Base-by-base conservation (phyloP, 805 yeast species). In the Starmerella gropengiesseri region DNA sequence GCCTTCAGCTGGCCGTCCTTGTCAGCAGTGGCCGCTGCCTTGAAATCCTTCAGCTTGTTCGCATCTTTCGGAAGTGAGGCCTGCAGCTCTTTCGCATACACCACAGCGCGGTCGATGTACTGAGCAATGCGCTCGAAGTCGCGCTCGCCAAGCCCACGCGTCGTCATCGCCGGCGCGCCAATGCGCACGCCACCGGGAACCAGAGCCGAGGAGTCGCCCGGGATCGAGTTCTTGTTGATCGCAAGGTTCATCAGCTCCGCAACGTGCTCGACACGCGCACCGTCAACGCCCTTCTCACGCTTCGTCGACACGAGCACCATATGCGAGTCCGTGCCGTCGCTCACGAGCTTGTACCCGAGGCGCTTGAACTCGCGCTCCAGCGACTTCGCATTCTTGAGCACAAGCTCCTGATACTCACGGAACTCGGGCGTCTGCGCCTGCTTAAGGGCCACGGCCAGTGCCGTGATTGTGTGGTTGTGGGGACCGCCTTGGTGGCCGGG, bases 401-500 rank as follows among this genome's bases (percentile, higher is more conserved):
- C 96, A 60, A 82, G 82, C 59, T 71, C 61, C 71, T 91, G 98
- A 70, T 89, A 89, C 60, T 75, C 81, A 64, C 75, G 81, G 70
- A 80, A 91, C 65, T 87, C 96, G 47, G 93, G 94, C 40, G 84
- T 70, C 51, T 76, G 72, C 48, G 95, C 93, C 71, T 91, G 98
- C 64, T 86, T 86, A 63, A 91, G 76, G 40, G 98, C 97, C 51
- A 87, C 91, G 14, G 97, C 96, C 58, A 91, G 70, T 27, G 97
- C 98, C 55, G 96, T 81, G 62, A 91, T 91, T 54, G 98, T 91
- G 70, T 91, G 98, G 74, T 91, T 91, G 70, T 91, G 97, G 58
- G 98, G 98, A 63, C 98, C 98, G 73, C 98, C 98, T 73, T 91
- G 98, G 68, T 91, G 98, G 55, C 95, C 98, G 59, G 98, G 98